Evolutionary conservation across 768 basidiomycete species (phyloP).

Genomic region (Calocybe cyanea): DNA sequence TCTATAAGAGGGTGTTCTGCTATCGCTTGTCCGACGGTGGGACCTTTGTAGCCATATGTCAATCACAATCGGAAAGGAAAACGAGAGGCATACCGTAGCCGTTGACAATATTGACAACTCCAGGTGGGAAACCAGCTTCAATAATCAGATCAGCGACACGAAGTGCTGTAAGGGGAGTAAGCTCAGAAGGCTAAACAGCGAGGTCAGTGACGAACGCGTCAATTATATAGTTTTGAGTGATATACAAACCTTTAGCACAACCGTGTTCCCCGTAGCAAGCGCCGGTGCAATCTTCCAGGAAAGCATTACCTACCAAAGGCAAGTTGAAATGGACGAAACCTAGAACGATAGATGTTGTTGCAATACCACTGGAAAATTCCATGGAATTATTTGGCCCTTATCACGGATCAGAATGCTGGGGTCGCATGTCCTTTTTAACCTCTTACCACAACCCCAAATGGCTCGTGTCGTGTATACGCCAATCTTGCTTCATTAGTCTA

Average conservation of each 20-base stretch:
- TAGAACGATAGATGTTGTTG: too few relatives aligned
- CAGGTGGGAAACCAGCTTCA: constrained; percentile 71
- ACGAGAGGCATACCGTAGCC: constrained; percentile 45
- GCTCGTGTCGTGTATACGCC: constrained; percentile 44
- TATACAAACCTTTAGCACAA: constrained; percentile 45
- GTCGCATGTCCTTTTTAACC: not conserved
- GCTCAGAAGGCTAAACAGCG: constrained; percentile 53
- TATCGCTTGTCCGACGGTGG: constrained; percentile 62
- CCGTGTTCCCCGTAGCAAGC: constrained; percentile 47
- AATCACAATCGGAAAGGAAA: not conserved
- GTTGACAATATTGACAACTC: constrained; percentile 64
- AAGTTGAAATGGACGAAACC: not conserved
- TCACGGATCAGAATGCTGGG: not conserved
- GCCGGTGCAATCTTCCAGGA: constrained; percentile 28
- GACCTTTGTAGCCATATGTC: constrained; percentile 37
- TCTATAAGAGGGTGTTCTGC: constrained; percentile 51
- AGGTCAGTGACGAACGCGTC: not conserved
- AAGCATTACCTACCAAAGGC: constrained; percentile 18
- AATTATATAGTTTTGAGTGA: not conserved
- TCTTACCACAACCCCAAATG: constrained; percentile 44
- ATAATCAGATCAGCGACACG: constrained; percentile 43
- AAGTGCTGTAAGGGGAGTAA: constrained; percentile 61
- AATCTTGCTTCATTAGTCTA: constrained; percentile 25
- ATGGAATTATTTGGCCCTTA: constrained; percentile 51
- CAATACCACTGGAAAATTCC: constrained; percentile 40